Base-by-base conservation (phyloP, 257 asterid species). In the Paraleonurus japonicus region DNA sequence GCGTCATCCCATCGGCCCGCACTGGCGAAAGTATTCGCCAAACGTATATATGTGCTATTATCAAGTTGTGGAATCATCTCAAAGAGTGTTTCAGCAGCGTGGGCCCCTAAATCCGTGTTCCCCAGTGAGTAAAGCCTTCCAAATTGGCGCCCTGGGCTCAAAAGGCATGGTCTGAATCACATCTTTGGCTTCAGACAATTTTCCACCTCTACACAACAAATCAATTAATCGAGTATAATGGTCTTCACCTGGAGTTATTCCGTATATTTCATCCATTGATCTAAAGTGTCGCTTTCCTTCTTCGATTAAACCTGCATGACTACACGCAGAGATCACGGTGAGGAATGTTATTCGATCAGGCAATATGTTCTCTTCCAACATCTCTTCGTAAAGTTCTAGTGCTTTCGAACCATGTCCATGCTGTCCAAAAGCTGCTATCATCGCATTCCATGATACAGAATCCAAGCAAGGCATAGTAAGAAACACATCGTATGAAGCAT, bases 371-470 rank as follows among this genome's bases (percentile, higher is more conserved):
- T 88, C 90, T 62, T 75, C 72, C 76, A 88, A 76, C 95, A 88
- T 86, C 73, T 81, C 81, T 70, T 84, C 84, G 30, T 75, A 88
- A 53, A 84, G 84, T 61, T 72, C 61, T 17, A 86, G 70, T 2
- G 95, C 95, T 67, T 73, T 41, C 24, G 48, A 73, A 43, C 92
- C 92, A 41, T 80, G 89, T 22, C 95, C 92, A 69, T 88, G 92
- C 41, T 86, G 95, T 53, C 90, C 95, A 37, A 86, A 69, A 58
- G 92, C 95, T 27, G 95, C 87, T 60, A 88, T 79, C 85, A 88
- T 86, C 4, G 95, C 92, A 77, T 88, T 88, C 95, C 95, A 88
- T 68, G 95, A 88, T 24, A 88, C 89, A 3, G 89, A 73, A 77
- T 86, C 95, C 67, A 84, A 63, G 71, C 69, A 82, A 67, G 90